Percentiles rank a stretch among this genome's conserved stretches.
These are phyloP conservation scores for Lactarius deliciosus DNA, from an alignment of 768 basidiomycete species.

Conservation along the genomic window DNA sequence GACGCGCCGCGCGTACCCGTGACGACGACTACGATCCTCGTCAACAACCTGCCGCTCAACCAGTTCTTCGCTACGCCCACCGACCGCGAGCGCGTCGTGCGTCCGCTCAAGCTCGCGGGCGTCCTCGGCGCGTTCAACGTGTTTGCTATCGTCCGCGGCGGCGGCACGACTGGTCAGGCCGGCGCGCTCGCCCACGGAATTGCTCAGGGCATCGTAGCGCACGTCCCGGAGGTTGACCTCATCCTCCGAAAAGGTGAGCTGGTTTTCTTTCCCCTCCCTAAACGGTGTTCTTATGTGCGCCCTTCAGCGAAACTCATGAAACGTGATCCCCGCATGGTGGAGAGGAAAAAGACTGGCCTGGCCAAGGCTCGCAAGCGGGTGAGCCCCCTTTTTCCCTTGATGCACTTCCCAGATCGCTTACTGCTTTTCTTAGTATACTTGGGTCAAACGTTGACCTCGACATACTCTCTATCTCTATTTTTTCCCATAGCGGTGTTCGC, in stretches of 20 bases:
- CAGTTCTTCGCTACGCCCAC: slow-evolving; percentile 72
- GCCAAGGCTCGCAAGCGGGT: slow-evolving; percentile 92
- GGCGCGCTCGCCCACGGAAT: slow-evolving; percentile 80
- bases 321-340: slow-evolving; percentile 96
- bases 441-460: slow-evolving; percentile 87
- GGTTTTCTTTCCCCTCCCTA: too few relatives aligned
- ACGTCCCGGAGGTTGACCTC: slow-evolving; percentile 61
- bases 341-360: slow-evolving; percentile 94
- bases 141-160: slow-evolving; percentile 63
- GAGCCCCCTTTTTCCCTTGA: slow-evolving; percentile 37
- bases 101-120: slow-evolving; percentile 83
- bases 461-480: neutral
- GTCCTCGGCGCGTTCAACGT: slow-evolving; percentile 82
- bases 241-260: slow-evolving; percentile 71
- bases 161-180: slow-evolving; percentile 92
- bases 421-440: slow-evolving; percentile 61
- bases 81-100: slow-evolving; percentile 79
- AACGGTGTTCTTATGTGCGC: slow-evolving; percentile 3
- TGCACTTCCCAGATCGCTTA: slow-evolving; percentile 27
- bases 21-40: slow-evolving; percentile 63
- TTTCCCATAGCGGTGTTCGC: neutral
- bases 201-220: slow-evolving; percentile 69
- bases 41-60: slow-evolving; percentile 82
- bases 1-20: slow-evolving; percentile 37
- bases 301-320: slow-evolving; percentile 74